These are phyloP conservation scores for Phytophthora pseudosyringae DNA, from an alignment of 352 stramenopile species.

Conservation along the genomic window DNA sequence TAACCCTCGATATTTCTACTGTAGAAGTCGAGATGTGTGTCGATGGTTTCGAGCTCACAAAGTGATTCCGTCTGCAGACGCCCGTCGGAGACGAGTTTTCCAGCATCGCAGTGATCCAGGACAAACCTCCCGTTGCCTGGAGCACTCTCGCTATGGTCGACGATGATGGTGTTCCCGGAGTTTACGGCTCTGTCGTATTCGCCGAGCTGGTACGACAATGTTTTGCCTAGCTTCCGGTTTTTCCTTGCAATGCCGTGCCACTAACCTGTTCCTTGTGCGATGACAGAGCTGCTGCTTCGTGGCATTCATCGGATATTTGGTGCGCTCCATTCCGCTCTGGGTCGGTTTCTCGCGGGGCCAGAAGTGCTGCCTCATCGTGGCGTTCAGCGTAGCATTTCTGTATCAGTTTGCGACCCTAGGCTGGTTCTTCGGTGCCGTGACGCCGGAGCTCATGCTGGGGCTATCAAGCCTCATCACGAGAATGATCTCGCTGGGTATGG, in stretches of 20 bases:
- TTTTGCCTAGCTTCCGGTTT: neutral
- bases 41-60: neutral
- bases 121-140: slow-evolving; percentile 14
- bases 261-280: neutral
- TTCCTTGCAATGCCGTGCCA: neutral
- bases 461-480: slow-evolving; percentile 71
- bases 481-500: slow-evolving; percentile 78
- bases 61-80: slow-evolving; percentile 2
- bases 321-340: slow-evolving; percentile 64
- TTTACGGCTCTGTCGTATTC: slow-evolving; percentile 52
- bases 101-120: slow-evolving; percentile 5
- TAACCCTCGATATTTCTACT: neutral
- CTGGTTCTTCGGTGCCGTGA: slow-evolving; percentile 51
- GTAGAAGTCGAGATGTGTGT: neutral
- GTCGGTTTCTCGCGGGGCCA: slow-evolving; percentile 58
- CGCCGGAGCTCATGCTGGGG: slow-evolving; percentile 55
- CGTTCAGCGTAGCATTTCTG: slow-evolving; percentile 46
- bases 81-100: slow-evolving; percentile 44
- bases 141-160: slow-evolving; percentile 9
- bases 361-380: slow-evolving; percentile 54
- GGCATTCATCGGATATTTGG: slow-evolving; percentile 64
- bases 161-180: slow-evolving; percentile 33
- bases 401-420: slow-evolving; percentile 56
- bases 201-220: slow-evolving; percentile 41
- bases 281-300: slow-evolving; percentile 66